Conservation (phyloP, 495 filamentous ascomycete species). For the Aspergillus baeticus region DNA sequence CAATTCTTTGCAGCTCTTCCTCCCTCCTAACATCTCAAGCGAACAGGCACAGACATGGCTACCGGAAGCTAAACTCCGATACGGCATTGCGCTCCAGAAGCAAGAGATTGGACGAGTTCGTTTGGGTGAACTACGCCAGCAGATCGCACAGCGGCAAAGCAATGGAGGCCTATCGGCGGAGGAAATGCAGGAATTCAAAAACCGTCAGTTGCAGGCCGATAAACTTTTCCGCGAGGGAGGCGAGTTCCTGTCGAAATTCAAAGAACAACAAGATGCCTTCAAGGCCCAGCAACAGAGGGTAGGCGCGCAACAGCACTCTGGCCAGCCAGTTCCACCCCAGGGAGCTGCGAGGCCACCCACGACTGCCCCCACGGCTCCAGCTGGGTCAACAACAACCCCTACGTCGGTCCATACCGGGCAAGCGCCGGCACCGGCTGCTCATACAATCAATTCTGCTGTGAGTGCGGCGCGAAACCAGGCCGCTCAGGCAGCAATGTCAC, state of each 20-base stretch:
- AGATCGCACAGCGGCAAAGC: constrained; percentile 36
- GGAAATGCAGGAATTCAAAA: constrained; percentile 44
- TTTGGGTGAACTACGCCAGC: constrained; percentile 36
- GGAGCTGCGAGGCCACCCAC: constrained; percentile 11
- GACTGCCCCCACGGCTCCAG: constrained; percentile 13
- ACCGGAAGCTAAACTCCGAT: constrained; percentile 50
- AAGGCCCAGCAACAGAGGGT: constrained; percentile 40
- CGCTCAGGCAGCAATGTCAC: constrained; percentile 39
- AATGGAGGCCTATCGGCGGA: constrained; percentile 40
- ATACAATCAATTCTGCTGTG: constrained; percentile 54
- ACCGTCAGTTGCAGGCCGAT: constrained; percentile 42
- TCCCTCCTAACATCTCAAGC: constrained; percentile 46
- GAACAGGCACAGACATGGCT: constrained; percentile 51
- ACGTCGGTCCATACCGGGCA: constrained; percentile 35
- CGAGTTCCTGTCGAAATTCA: constrained; percentile 47
- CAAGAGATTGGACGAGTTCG: constrained; percentile 47
- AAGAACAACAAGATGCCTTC: constrained; percentile 47
- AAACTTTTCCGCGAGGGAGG: constrained; percentile 46
- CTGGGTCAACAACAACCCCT: constrained; percentile 23
- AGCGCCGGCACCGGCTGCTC: constrained; percentile 44
- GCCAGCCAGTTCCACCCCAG: constrained; percentile 19
- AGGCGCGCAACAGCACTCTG: constrained; percentile 16
- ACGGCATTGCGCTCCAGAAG: constrained; percentile 52
- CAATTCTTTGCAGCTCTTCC: constrained; percentile 42
- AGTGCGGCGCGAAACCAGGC: constrained; percentile 51